A percentile compares a stretch with the other conserved stretches of the same genome.
These are phyloP conservation scores for Fusarium solani-melongenae DNA, from an alignment of 2,329 filamentous ascomycete species.

Conservation along the genomic window DNA sequence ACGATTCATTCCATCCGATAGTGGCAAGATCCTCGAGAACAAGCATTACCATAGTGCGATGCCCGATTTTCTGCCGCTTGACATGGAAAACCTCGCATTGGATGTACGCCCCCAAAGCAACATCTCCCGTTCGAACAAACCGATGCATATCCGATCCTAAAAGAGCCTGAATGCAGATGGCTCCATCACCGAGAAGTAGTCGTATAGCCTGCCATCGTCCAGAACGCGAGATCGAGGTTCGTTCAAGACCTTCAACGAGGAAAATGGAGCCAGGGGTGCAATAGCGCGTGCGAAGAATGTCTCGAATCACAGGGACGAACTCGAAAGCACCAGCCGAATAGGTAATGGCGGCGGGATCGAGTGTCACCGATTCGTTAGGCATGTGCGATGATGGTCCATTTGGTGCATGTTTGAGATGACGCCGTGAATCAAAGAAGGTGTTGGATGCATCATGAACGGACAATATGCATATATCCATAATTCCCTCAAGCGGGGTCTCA, in stretches of 20 bases:
- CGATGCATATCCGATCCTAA: slow-evolving; percentile 58
- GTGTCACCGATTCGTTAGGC: slow-evolving; percentile 28
- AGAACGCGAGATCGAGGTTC: slow-evolving; percentile 48
- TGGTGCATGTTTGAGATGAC: neutral
- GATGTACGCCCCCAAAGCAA: slow-evolving; percentile 62
- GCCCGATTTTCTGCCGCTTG: slow-evolving; percentile 37
- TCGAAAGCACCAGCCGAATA: slow-evolving; percentile 41
- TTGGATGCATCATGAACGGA: slow-evolving; percentile 11
- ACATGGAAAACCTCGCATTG: slow-evolving; percentile 56
- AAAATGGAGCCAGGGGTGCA: slow-evolving; percentile 62
- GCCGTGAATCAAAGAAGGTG: neutral
- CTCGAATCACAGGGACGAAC: slow-evolving; percentile 55
- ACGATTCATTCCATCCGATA: slow-evolving; percentile 61
- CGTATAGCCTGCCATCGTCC: slow-evolving; percentile 58
- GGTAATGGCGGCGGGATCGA: slow-evolving; percentile 45
- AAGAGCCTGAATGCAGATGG: slow-evolving; percentile 65
- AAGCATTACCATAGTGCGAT: slow-evolving; percentile 54
- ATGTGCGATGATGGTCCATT: slow-evolving; percentile 37
- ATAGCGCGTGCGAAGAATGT: slow-evolving; percentile 61
- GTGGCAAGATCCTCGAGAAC: slow-evolving; percentile 57
- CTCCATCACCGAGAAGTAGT: slow-evolving; percentile 63
- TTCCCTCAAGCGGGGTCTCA: slow-evolving; percentile 39
- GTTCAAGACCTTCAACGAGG: slow-evolving; percentile 60
- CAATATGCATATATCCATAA: slow-evolving; percentile 43
- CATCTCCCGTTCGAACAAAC: slow-evolving; percentile 57